Base-by-base conservation (phyloP, 108 stramenopile genomes). In the Cyclotella cryptica region DNA sequence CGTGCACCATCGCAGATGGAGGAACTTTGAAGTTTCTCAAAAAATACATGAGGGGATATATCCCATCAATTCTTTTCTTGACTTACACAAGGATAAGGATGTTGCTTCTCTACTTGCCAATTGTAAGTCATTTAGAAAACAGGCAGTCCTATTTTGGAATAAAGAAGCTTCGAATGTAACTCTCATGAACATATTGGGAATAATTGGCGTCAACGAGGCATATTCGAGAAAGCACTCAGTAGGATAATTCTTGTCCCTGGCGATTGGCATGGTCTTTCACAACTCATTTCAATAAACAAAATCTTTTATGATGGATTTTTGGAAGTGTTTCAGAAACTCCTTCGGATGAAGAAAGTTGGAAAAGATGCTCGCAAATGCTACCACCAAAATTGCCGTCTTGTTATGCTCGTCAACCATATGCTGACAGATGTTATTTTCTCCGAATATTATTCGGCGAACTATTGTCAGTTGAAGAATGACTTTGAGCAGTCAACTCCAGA, bases 191-290 rank as follows among this genome's bases (percentile, higher is more conserved):
- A 45, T 51, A 15, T 15, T 68, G 15, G 67, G 67, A 0, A 17
- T 68, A 4, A 46, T 68, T 68, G 67, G 67, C 24, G 6, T 68
- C 29, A 26, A 51, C 15, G 47, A 68, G 67, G 67, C 46, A 26
- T 13, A 21, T 68, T 68, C 24, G 14, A 49, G 27, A 30, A 51
- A 18, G 46, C 67, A 21, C 10, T 68, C 12, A 47, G 22, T 1
- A n/a, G 49, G 6, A 28, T 68, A 21, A 28, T 68, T 46, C 30
- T 47, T 14, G 24, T 68, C 0, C 67, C 67, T 19, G 67, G 67
- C 12, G 47, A 68, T 46, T 68, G 67, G 67, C 67, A 68, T 19
- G 69, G 69, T 18, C 40, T 70, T 27, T 18, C 39, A 15, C 40
- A 22, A 35, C 10, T 39, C 0, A 21, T 28, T 12, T 27, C 54